These are phyloP conservation scores for Tuber umbilicatum DNA, from an alignment of 495 filamentous ascomycete genomes.

Conservation along the genomic window DNA sequence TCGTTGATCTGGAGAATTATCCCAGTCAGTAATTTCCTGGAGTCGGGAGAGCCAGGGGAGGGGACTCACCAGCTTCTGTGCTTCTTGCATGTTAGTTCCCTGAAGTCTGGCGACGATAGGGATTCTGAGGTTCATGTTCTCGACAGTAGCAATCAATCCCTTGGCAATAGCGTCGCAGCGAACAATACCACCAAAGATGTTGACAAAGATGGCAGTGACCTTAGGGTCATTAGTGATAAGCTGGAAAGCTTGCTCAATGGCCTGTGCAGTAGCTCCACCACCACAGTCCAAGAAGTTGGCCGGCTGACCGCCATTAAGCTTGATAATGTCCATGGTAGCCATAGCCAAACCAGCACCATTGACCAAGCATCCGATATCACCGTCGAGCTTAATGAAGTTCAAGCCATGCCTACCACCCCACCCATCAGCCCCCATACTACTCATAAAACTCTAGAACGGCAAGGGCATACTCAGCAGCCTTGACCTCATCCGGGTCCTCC, in stretches of 20 bases:
- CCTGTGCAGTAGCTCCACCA: conserved; percentile 90
- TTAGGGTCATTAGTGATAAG: conserved; percentile 97
- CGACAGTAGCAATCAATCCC: conserved; percentile 87
- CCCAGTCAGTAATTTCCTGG: background rate
- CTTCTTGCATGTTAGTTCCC: conserved; percentile 97
- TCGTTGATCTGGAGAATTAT: conserved; percentile 66
- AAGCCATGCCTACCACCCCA: conserved; percentile 55
- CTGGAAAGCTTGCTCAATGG: conserved; percentile 95
- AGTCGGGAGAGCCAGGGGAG: conserved; percentile 1
- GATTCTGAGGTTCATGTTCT: conserved; percentile 87
- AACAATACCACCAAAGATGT: conserved; percentile 99
- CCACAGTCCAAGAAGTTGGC: conserved; percentile 99
- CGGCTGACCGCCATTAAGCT: conserved; percentile 91
- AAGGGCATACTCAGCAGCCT: conserved; percentile 67
- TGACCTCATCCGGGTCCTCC: conserved; percentile 96
- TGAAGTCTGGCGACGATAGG: conserved; percentile 94
- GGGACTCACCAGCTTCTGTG: conserved; percentile 66
- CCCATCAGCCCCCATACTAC: conserved; percentile 27
- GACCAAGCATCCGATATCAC: conserved; percentile 97
- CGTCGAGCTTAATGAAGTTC: conserved; percentile 99
- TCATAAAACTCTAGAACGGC: background rate
- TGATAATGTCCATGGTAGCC: conserved; percentile 99
- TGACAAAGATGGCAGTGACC: conserved; percentile 98
- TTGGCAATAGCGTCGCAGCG: conserved; percentile 96
- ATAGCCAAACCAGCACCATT: conserved; percentile 98